These are phyloP conservation scores for Styphnolobium japonicum DNA, from an alignment of 306 rosid species.

Conservation along the genomic window DNA sequence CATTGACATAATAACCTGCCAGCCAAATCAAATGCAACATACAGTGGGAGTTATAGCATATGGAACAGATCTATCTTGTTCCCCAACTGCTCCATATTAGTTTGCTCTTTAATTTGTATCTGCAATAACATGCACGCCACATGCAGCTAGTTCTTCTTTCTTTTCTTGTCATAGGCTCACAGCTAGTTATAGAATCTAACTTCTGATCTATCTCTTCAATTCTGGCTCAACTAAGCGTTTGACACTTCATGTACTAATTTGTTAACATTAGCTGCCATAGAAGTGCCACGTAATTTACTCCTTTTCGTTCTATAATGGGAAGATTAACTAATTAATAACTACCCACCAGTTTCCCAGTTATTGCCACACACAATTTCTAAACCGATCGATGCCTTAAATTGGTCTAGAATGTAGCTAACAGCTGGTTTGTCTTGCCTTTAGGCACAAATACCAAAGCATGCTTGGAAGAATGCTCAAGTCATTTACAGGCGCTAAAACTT, in stretches of 20 bases:
- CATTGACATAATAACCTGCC: too few species aligned
- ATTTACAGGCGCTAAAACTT: too few species aligned
- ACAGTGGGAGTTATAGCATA: neutral
- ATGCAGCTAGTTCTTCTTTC: neutral
- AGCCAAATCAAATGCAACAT: neutral
- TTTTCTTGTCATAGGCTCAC: neutral
- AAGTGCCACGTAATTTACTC: neutral
- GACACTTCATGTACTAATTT: neutral
- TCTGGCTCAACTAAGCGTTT: neutral
- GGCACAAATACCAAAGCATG: too few species aligned
- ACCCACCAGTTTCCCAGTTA: neutral
- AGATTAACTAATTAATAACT: neutral
- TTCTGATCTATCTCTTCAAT: neutral
- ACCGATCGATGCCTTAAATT: neutral
- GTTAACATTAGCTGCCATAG: neutral
- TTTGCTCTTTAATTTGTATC: too few species aligned
- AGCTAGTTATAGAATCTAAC: neutral
- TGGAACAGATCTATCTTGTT: neutral
- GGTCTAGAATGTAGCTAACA: too few species aligned
- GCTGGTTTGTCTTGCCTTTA: too few species aligned
- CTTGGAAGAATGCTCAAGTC: too few species aligned
- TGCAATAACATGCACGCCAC: neutral
- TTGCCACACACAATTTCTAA: neutral
- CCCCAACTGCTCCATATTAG: neutral
- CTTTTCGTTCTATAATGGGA: neutral